Percentiles rank a stretch among this genome's conserved stretches.
Conservation (phyloP, 2,329 filamentous ascomycete species). For the Metarhizium humberi region DNA sequence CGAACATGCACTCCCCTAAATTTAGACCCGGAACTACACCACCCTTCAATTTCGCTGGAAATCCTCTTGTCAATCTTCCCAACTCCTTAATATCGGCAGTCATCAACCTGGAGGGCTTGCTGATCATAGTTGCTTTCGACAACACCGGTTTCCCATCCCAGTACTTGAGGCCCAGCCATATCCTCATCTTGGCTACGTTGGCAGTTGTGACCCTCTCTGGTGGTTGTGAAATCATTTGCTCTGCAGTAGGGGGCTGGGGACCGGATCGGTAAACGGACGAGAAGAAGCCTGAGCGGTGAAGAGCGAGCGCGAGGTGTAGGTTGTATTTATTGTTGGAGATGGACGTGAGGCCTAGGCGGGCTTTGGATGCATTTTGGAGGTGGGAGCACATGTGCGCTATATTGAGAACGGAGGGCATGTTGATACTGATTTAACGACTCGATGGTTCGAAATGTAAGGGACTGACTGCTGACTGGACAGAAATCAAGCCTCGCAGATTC, state of each 20-base stretch:
- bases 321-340: slow-evolving; percentile 74
- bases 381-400: slow-evolving; percentile 80
- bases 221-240: slow-evolving; percentile 33
- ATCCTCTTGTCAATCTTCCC: slow-evolving; percentile 57
- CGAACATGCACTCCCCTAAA: slow-evolving; percentile 73
- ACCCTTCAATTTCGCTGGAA: slow-evolving; percentile 44
- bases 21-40: slow-evolving; percentile 66
- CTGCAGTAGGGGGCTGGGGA: slow-evolving; percentile 40
- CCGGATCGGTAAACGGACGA: slow-evolving; percentile 68
- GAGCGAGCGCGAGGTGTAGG: slow-evolving; percentile 62
- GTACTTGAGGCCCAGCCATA: slow-evolving; percentile 91
- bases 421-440: slow-evolving; percentile 3
- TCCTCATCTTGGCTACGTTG: slow-evolving; percentile 64
- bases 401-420: slow-evolving; percentile 49
- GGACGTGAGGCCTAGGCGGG: slow-evolving; percentile 76
- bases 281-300: slow-evolving; percentile 77
- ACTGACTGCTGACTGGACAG: not conserved
- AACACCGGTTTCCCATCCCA: slow-evolving; percentile 75
- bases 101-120: slow-evolving; percentile 65
- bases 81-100: slow-evolving; percentile 55
- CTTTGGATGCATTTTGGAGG: slow-evolving; percentile 78
- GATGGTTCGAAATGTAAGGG: not conserved
- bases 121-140: slow-evolving; percentile 54
- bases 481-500: too few species aligned
- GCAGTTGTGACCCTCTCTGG: slow-evolving; percentile 52